Conservation (phyloP, 495 filamentous ascomycete species). For the Pseudoneurospora amorphoporcata region DNA sequence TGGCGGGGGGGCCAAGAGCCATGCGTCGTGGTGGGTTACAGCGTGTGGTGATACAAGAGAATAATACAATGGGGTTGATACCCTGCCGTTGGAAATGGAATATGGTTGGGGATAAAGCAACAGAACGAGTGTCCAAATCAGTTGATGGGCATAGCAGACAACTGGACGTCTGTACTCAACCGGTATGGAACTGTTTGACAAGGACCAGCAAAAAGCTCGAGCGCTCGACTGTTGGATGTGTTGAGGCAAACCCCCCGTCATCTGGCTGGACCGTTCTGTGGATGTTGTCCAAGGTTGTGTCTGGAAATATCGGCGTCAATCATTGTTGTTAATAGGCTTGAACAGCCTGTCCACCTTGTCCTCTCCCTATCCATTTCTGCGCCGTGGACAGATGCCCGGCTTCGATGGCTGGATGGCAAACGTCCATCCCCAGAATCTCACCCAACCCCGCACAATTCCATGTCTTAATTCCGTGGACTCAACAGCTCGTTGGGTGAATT, state of each 20-base stretch:
- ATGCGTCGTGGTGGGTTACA: neutral
- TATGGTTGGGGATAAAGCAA: neutral
- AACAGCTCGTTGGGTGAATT: neutral
- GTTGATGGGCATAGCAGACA: neutral
- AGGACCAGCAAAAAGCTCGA: neutral
- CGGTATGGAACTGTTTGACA: neutral
- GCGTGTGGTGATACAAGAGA: neutral
- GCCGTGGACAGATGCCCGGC: neutral
- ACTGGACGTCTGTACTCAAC: neutral
- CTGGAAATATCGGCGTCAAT: neutral
- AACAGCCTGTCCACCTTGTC: neutral
- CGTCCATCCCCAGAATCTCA: neutral
- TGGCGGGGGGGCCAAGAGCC: neutral
- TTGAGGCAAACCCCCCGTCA: neutral
- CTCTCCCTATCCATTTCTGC: neutral
- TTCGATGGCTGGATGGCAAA: neutral
- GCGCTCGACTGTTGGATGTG: neutral
- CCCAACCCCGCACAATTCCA: neutral
- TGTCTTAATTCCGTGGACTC: neutral
- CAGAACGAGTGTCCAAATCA: neutral
- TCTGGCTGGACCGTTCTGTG: neutral
- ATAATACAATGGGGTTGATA: neutral
- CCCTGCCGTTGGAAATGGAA: neutral
- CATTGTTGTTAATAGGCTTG: neutral
- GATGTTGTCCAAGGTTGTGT: neutral